Evolutionary conservation across 2,329 filamentous ascomycete species (phyloP), one percentile per base, ranked within the genome.

Genomic region (Arthrobotrys iridis): DNA sequence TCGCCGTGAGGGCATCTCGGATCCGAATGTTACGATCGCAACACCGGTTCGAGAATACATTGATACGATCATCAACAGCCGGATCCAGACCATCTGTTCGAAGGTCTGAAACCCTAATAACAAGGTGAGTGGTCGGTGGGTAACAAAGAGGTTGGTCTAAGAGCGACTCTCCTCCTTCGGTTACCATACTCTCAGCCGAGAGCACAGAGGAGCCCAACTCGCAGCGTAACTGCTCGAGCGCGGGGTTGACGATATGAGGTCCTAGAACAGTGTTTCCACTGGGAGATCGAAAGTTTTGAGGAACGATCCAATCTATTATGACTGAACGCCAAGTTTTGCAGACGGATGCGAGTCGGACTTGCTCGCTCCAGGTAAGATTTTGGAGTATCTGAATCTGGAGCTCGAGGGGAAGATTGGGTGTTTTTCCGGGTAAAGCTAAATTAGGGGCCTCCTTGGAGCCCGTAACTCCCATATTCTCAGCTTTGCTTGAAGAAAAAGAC

Each of bases 361-460:
- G 70, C 24, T 74, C 70, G 15, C 45, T 59, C 70, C 70, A 74
- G 28, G 52, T 22, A 11, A 74, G 62, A 46, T 67, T 66, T 62
- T 67, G 24, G 28, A 74, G 62, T 8, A 74, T 67, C 26, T 74
- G 62, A n/a, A 74, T 63, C 15, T 74, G 70, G 35, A 74, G 15
- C 30, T 74, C 70, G 8, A 74, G 62, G 5, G 70, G 70, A 10
- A 74, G 62, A 15, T 24, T 60, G 8, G 70, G 70, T n/a, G 22
- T 58, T 71, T 58, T 45, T 43, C 46, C 33, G 1, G n/a, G 18
- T 1, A 43, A 50, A 7, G 20, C 11, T 11, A 40, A 48, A 33
- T 6, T 26, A 35, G 10, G 4, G 22, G 20, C 41, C n/a, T 46
- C 57, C 18, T 30, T 74, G 4, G 59, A 65, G 24, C 28, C 28